phyloP scores from a whole-genome alignment of 768 basidiomycete species.

The Naganishia friedmannii region DNA sequence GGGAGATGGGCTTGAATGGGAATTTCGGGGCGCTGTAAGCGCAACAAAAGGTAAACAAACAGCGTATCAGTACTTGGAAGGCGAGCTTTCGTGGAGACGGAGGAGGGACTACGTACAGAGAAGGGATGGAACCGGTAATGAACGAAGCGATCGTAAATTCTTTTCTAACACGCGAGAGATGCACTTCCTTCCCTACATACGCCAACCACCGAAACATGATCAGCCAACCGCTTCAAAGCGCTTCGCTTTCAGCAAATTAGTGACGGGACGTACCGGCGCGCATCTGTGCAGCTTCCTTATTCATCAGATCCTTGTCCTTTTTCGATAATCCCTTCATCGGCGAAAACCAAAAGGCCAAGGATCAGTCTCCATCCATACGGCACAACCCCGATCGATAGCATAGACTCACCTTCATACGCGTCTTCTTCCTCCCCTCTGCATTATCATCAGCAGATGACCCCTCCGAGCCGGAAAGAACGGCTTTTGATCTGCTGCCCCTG shows the following conservation, averaged over 20 bases:
- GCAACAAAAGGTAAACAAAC: too few relatives aligned
- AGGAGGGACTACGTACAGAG: slow-evolving; percentile 3
- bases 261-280: slow-evolving; percentile 1
- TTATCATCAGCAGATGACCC: neutral
- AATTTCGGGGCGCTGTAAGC: slow-evolving; percentile 3
- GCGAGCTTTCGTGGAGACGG: neutral
- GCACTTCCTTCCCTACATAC: slow-evolving; percentile 14
- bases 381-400: neutral
- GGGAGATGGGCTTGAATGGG: slow-evolving; percentile 21
- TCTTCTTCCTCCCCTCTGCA: neutral
- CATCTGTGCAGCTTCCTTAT: slow-evolving; percentile 17
- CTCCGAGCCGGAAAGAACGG: neutral
- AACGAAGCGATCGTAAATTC: slow-evolving; percentile 12
- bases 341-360: neutral
- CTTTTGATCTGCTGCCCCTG: neutral
- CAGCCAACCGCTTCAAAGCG: neutral
- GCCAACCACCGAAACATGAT: neutral
- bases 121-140: neutral
- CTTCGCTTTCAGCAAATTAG: neutral
- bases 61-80: too few relatives aligned
- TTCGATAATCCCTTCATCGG: slow-evolving; percentile 1
- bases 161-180: slow-evolving; percentile 11
- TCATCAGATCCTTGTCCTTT: slow-evolving; percentile 18
- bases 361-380: neutral
- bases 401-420: slow-evolving; percentile 1